Percentiles rank a stretch among this genome's conserved stretches.
Conservation (phyloP, 148 eudicot genomes). For the Heliamphora exappendiculata region DNA sequence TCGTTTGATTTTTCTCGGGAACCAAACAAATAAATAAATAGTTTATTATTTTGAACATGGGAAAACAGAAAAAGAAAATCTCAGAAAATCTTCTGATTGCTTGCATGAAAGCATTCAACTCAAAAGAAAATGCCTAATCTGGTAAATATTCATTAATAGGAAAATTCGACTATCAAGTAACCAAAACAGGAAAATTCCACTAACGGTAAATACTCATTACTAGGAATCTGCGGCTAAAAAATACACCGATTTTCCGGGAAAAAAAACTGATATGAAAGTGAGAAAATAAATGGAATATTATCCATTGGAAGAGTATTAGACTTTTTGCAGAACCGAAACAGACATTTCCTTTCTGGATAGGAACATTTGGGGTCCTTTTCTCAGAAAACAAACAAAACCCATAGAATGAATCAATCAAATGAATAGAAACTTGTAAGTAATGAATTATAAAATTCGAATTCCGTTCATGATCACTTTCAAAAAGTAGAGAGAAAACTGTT, state of each 20-base stretch:
- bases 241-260: not conserved
- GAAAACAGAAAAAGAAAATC: not conserved
- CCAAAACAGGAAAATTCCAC: constrained; percentile 10
- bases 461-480: no score
- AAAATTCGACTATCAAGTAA: constrained; percentile 8
- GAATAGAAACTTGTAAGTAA: not conserved
- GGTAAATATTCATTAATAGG: no score
- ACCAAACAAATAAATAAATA: constrained; percentile 10
- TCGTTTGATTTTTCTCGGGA: constrained; percentile 6
- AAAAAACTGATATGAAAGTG: not conserved
- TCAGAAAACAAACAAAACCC: constrained; percentile 9
- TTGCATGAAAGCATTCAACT: constrained; percentile 11
- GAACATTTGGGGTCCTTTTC: constrained; percentile 17
- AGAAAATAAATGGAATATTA: not conserved
- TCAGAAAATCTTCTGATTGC: constrained; percentile 10
- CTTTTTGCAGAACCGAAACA: constrained; percentile 2
- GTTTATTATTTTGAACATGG: not conserved
- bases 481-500: not conserved
- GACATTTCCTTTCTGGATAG: constrained; percentile 22
- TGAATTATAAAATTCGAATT: not conserved
- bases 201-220: constrained; percentile 12
- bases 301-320: not conserved
- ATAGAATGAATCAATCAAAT: not conserved
- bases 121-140: constrained; percentile 11
- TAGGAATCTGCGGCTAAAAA: constrained; percentile 10